Base-by-base conservation (phyloP, 129 eudicot species). In the Artemisia tridentata region DNA sequence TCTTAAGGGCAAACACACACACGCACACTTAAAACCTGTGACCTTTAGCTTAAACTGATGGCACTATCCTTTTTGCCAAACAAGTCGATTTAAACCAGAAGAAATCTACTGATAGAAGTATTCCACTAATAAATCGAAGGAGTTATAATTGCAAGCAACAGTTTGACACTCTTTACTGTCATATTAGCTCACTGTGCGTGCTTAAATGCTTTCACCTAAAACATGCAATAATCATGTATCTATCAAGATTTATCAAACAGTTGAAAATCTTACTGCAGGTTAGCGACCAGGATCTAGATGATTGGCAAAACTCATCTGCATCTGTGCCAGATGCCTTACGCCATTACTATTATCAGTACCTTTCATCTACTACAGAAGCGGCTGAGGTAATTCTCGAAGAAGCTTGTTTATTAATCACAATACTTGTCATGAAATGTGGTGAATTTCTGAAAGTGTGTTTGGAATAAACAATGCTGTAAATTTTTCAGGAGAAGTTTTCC, bases 311-410 rank as follows among this genome's bases (percentile, higher is more conserved):
- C 74, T 89, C 99, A 48, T 80, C 95, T 81, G 99, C 96, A 68
- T 95, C 86, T 81, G 96, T 95, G 68, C 81, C 96, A 55, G 99
- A 95, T 83, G 97, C 99, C 6, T 72, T 95, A 86, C 97, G 99
- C 61, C 99, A 82, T 72, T 95, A 95, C 84, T 95, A 95, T 82
- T 90, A 90, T 75, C 92, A 95, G 67, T 87, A 85, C 72, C 91
- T 95, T 78, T 95, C 96, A 41, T 95, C 99, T 56, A 90, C 93
- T 56, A 60, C 89, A 59, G 96, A 86, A 88, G 97, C 96, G 58
- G 97, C 99, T 72, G 99, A 90, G 99, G 99, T 90, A 81, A 64
- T 77, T 80, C 27, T 63, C 74, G 58, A 53, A 69, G 67, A 78
- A 75, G 23, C 64, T 57, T 66, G 73, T 71, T 54, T 27, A 19